Conservation (phyloP, 352 stramenopile species). For the Peronospora belbahrii region DNA sequence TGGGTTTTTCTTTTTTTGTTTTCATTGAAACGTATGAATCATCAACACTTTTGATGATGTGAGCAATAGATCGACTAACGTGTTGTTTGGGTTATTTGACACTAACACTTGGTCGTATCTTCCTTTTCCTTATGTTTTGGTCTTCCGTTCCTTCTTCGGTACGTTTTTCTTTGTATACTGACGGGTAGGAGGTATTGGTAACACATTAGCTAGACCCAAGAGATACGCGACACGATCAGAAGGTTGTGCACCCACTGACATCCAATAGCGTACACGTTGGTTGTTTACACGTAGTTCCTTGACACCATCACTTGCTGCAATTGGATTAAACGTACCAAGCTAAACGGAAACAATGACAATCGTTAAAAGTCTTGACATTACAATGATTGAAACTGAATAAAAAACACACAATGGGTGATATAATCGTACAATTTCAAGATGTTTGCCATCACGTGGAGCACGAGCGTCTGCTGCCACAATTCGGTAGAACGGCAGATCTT, state of each 20-base stretch:
- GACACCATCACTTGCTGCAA: constrained; percentile 71
- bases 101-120: no score
- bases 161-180: constrained; percentile 82
- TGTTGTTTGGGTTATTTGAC: no score
- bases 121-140: neutral
- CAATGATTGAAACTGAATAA: neutral
- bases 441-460: constrained; percentile 74
- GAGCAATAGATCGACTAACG: no score
- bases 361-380: constrained; percentile 1
- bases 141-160: constrained; percentile 71
- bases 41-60: no score
- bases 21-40: no score
- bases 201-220: no score
- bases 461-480: constrained; percentile 82
- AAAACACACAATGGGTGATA: neutral
- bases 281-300: constrained; percentile 86
- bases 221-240: no score
- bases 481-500: constrained; percentile 85
- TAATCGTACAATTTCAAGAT: constrained; percentile 75
- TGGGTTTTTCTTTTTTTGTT: no score
- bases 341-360: constrained; percentile 14
- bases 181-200: constrained; percentile 49
- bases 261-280: constrained; percentile 82
- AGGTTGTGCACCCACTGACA: constrained; percentile 31
- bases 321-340: constrained; percentile 84